These are phyloP conservation scores for Dioscorea alata DNA, from an alignment of 106 monocot genomes.

Conservation along the genomic window DNA sequence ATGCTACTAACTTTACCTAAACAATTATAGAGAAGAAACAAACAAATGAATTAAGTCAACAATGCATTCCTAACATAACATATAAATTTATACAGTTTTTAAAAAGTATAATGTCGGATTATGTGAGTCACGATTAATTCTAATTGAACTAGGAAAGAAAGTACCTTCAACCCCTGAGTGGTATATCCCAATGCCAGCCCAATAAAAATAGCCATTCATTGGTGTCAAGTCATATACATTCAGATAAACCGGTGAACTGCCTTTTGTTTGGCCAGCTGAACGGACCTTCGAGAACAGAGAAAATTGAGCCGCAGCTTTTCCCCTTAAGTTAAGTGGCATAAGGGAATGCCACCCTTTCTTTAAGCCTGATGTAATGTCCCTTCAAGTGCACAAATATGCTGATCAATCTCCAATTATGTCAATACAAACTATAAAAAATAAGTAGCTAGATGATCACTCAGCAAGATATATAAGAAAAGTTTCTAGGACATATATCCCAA, in stretches of 20 bases:
- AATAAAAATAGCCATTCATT: constrained; percentile 52
- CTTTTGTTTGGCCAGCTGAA: constrained; percentile 24
- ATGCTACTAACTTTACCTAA: too few species aligned
- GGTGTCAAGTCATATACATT: constrained; percentile 69
- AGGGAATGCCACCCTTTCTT: constrained; percentile 41
- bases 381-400: not conserved
- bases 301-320: constrained; percentile 38
- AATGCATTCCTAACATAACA: too few species aligned
- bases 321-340: constrained; percentile 20
- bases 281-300: constrained; percentile 57
- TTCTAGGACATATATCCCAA: too few species aligned
- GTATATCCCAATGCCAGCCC: constrained; percentile 61
- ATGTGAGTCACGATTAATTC: too few species aligned
- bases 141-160: not conserved
- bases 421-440: too few species aligned
- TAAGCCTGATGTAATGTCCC: constrained; percentile 39
- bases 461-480: too few species aligned
- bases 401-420: too few species aligned
- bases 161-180: constrained; percentile 71
- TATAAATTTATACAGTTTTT: too few species aligned
- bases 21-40: too few species aligned
- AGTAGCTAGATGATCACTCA: too few species aligned
- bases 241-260: constrained; percentile 50
- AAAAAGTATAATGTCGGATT: too few species aligned
- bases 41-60: too few species aligned